Base-by-base conservation (phyloP, 164 flowering plant species). In the Piper longum region DNA sequence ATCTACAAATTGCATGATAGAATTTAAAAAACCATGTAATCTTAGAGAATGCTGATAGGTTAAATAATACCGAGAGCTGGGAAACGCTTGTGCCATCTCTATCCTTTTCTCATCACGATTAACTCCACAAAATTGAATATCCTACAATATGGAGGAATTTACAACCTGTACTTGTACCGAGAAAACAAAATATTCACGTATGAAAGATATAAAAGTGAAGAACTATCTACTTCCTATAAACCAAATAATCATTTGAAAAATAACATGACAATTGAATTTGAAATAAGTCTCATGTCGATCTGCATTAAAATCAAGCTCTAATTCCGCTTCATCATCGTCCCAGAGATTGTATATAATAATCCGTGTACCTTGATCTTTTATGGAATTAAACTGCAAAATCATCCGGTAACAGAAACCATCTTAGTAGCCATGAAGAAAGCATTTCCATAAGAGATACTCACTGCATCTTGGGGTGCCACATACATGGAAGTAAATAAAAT, bases 31-130 rank as follows among this genome's bases (percentile, higher is more conserved):
- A 48, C 1, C 14, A 2, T 9, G 8, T 82, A 93, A 97, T 89
- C 96, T 85, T 56, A 95, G 70, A 41, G 99, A 95, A 76, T 95
- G 99, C 39, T 77, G 75, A 70, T 91, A 95, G n/a, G 99, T 95
- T 67, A 95, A 72, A 73, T 85, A 95, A 66, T 89, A 95, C 79
- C 74, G 75, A 12, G 96, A 95, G 72, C 89, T 91, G 4, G 88
- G 96, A 68, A 62, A 86, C 19, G 77, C 61, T 43, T 72, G 66
- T 56, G 97, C 89, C 97, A 87, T 95, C 67, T 83, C 71, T 65
- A 95, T 91, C 74, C 80, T 84, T 75, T 82, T 90, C 72, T 87
- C 93, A 62, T 87, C 95, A 61, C 97, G 80, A 66, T 91, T 87
- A 67, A 86, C 97, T 7, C 99, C 99, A 81, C 97, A 75, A 60